Percentiles rank a stretch among this genome's conserved stretches.
Evolutionary conservation across 2,329 filamentous ascomycete genomes (phyloP).

Genomic region (Aureobasidium namibiae): DNA sequence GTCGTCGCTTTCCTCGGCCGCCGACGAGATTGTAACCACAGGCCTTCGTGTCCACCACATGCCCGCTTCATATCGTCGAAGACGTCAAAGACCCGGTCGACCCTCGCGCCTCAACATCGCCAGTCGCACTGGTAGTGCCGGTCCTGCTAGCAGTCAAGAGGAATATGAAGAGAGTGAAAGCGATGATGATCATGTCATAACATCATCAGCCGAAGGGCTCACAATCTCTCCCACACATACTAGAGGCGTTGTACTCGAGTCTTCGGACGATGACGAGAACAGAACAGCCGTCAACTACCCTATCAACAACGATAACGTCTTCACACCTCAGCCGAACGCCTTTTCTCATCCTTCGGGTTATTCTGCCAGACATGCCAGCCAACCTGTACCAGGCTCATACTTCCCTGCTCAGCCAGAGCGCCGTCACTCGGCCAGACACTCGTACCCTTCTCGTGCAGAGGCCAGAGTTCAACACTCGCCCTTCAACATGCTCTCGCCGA

Average conservation of each 20-base stretch:
- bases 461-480: constrained; percentile 43
- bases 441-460: constrained; percentile 26
- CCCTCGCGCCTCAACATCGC: constrained; percentile 34
- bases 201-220: constrained; percentile 52
- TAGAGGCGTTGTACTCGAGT: constrained; percentile 22
- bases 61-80: constrained; percentile 52
- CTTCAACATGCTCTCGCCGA: constrained; percentile 63
- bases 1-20: constrained; percentile 74
- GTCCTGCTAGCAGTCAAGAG: constrained; percentile 68
- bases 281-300: constrained; percentile 69
- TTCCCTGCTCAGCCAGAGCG: constrained; percentile 31
- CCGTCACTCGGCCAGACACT: constrained; percentile 23
- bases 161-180: constrained; percentile 92
- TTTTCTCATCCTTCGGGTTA: constrained; percentile 69
- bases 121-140: constrained; percentile 37
- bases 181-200: constrained; percentile 68
- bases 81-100: constrained; percentile 34
- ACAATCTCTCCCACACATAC: constrained; percentile 11
- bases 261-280: constrained; percentile 51
- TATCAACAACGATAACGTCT: constrained; percentile 43
- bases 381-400: constrained; percentile 38
- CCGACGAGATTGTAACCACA: constrained; percentile 86
- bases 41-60: constrained; percentile 68
- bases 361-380: constrained; percentile 39
- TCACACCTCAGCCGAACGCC: constrained; percentile 84